Conservation (phyloP, 306 rosid species). For the Rubus parviflorus region DNA sequence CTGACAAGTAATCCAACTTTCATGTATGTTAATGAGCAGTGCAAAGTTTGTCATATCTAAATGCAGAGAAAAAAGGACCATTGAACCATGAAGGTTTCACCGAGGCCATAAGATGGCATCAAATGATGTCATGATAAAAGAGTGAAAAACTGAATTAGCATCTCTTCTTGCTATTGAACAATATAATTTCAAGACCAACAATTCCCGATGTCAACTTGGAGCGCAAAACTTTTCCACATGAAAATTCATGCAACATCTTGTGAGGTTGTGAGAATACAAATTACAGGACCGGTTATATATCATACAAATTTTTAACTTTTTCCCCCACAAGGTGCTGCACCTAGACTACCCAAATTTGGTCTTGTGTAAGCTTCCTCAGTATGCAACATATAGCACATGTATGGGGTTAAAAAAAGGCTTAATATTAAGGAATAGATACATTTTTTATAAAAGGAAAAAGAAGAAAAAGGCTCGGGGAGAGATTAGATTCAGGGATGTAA, state of each 20-base stretch:
- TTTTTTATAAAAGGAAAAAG: slow-evolving; percentile 20
- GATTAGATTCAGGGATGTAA: slow-evolving; percentile 42
- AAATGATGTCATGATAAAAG: not conserved
- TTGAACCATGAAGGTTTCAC: not conserved
- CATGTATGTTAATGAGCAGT: no score
- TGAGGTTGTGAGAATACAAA: slow-evolving; percentile 22
- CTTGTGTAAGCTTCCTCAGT: slow-evolving; percentile 28
- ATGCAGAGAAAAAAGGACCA: not conserved
- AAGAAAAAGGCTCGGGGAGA: slow-evolving; percentile 14
- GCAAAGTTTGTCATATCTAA: not conserved
- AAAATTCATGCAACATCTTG: slow-evolving; percentile 21
- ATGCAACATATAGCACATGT: slow-evolving; percentile 20
- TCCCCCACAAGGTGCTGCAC: slow-evolving; percentile 28
- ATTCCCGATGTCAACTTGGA: not conserved
- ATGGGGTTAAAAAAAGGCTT: slow-evolving; percentile 20
- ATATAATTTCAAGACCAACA: not conserved
- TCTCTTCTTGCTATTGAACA: not conserved
- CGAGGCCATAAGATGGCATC: not conserved
- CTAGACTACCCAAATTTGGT: slow-evolving; percentile 42
- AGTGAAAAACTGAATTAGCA: not conserved
- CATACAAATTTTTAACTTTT: slow-evolving; percentile 32
- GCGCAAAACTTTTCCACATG: slow-evolving; percentile 32
- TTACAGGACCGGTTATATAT: slow-evolving; percentile 24
- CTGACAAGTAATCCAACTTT: no score
- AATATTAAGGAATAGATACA: slow-evolving; percentile 8